A percentile compares a stretch with the other conserved stretches of the same genome.
These are phyloP conservation scores for Crepidotus variabilis DNA, from an alignment of 768 basidiomycete species.

Conservation along the genomic window DNA sequence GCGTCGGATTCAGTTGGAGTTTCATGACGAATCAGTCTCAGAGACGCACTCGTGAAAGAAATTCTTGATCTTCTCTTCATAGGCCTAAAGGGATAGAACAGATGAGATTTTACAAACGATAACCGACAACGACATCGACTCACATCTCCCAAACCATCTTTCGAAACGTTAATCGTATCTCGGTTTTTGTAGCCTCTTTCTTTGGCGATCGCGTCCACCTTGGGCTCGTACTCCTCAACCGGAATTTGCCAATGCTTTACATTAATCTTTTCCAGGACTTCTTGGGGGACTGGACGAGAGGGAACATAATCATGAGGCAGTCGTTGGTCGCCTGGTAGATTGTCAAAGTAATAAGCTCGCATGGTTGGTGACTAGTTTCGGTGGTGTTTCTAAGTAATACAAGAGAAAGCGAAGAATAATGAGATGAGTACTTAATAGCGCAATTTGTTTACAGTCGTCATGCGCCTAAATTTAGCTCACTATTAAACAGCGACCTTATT, in stretches of 20 bases:
- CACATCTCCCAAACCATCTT: constrained; percentile 74
- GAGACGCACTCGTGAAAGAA: constrained; percentile 81
- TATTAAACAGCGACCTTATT: too few relatives aligned
- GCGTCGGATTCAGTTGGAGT: background rate
- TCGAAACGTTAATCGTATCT: constrained; percentile 75
- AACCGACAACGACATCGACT: constrained; percentile 11
- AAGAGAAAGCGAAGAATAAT: background rate
- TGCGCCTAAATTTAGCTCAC: too few relatives aligned
- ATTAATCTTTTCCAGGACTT: constrained; percentile 51
- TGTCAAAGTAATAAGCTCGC: constrained; percentile 76
- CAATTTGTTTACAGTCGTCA: background rate
- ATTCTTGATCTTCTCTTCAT: constrained; percentile 75
- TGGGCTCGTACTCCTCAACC: constrained; percentile 50
- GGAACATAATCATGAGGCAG: constrained; percentile 70
- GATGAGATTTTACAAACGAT: background rate
- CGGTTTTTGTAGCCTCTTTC: constrained; percentile 80
- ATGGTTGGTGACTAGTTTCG: constrained; percentile 32
- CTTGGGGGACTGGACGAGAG: constrained; percentile 47
- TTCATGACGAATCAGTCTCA: background rate
- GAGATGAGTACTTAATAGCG: background rate
- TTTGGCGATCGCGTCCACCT: constrained; percentile 59
- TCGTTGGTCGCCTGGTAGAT: constrained; percentile 77
- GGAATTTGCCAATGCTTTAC: constrained; percentile 70
- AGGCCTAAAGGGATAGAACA: constrained; percentile 30
- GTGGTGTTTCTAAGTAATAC: background rate